These are phyloP conservation scores for Cocos nucifera DNA, from an alignment of 176 grass and related monocot species.

Conservation along the genomic window DNA sequence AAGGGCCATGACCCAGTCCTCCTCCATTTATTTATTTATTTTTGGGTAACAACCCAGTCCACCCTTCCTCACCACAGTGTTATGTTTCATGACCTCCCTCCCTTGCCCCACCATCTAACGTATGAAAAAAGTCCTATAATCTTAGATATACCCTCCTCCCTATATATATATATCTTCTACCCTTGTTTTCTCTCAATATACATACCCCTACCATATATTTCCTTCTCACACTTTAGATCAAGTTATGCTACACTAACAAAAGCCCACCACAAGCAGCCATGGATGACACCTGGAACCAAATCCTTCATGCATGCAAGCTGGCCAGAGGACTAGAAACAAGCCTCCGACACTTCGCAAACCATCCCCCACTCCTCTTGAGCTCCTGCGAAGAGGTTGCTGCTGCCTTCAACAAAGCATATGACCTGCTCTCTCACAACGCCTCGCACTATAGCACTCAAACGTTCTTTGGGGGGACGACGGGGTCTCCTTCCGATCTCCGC, in stretches of 20 bases:
- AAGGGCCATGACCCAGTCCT: conserved; percentile 23
- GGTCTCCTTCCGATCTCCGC: no score
- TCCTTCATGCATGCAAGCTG: conserved; percentile 32
- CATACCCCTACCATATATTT: conserved; percentile 1
- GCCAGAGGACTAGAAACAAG: conserved; percentile 22
- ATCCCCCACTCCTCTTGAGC: conserved; percentile 14
- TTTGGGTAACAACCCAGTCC: conserved; percentile 12
- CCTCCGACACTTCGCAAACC: not conserved
- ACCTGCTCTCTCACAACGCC: not conserved
- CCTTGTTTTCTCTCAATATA: conserved; percentile 1
- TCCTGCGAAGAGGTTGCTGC: conserved; percentile 13
- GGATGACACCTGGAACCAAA: conserved; percentile 22
- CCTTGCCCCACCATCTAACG: not conserved
- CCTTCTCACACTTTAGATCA: not conserved
- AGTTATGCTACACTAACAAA: not conserved
- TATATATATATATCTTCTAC: not conserved
- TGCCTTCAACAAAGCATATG: conserved; percentile 14
- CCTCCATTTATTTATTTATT: no score
- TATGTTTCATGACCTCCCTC: not conserved
- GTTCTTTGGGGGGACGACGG: not conserved
- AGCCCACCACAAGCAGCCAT: conserved; percentile 1
- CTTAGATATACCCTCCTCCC: not conserved
- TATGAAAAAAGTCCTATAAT: not conserved
- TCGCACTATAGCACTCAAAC: not conserved
- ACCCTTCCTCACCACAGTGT: not conserved